phyloP scores from a whole-genome alignment of 2,329 filamentous ascomycete genomes.

The Colletotrichum theobromicola region DNA sequence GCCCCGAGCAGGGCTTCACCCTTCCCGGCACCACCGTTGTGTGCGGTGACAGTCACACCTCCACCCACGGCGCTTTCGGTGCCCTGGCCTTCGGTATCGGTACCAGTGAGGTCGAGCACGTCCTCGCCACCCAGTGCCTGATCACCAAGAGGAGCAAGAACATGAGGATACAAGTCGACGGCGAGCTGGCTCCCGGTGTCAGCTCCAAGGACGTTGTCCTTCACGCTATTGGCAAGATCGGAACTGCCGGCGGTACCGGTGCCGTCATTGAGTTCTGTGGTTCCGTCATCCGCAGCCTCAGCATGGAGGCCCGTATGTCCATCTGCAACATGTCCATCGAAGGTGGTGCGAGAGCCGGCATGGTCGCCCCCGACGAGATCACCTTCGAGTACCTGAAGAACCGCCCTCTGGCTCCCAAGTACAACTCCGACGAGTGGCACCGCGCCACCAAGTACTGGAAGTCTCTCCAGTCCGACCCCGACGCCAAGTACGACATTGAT shows the following conservation, averaged over 20 bases:
- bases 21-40: constrained; percentile 96
- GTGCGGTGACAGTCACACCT: constrained; percentile 97
- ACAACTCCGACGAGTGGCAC: constrained; percentile 87
- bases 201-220: constrained; percentile 96
- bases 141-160: constrained; percentile 97
- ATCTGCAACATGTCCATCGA: constrained; percentile 99
- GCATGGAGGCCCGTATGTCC: constrained; percentile 98
- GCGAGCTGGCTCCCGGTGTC: constrained; percentile 86
- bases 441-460: constrained; percentile 89
- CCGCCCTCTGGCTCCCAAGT: constrained; percentile 84
- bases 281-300: constrained; percentile 85
- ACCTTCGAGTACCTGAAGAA: constrained; percentile 97
- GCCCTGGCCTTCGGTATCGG: constrained; percentile 96
- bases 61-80: constrained; percentile 96
- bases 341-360: constrained; percentile 90
- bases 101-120: constrained; percentile 98
- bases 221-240: constrained; percentile 90
- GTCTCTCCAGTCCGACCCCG: constrained; percentile 82
- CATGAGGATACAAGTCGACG: constrained; percentile 96
- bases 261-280: constrained; percentile 98
- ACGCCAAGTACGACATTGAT: constrained; percentile 87
- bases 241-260: constrained; percentile 92
- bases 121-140: constrained; percentile 93
- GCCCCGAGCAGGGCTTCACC: constrained; percentile 98
- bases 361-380: constrained; percentile 93